Conservation (phyloP, 2,329 filamentous ascomycete species). For the Ophiostoma perfectum region DNA sequence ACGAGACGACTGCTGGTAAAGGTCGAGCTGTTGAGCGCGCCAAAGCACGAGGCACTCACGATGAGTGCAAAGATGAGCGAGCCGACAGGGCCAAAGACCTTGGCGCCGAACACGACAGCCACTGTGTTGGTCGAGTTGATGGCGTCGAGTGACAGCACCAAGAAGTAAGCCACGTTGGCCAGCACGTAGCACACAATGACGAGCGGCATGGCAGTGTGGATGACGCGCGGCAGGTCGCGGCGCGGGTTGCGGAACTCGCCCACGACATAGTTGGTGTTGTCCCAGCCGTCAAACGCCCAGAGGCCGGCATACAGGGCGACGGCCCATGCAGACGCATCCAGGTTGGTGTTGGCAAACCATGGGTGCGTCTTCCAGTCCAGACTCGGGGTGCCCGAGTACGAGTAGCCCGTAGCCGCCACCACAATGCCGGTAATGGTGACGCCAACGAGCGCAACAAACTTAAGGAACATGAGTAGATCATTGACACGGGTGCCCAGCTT, state of each 20-base stretch:
- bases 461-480: constrained; percentile 93
- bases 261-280: constrained; percentile 97
- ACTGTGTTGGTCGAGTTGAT: constrained; percentile 90
- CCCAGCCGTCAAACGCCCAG: constrained; percentile 99
- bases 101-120: constrained; percentile 85
- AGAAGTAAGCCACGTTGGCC: constrained; percentile 88
- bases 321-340: constrained; percentile 78
- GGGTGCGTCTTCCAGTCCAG: constrained; percentile 78
- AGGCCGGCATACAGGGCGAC: constrained; percentile 91
- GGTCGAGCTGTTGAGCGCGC: constrained; percentile 86
- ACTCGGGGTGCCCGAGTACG: constrained; percentile 66
- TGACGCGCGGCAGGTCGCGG: constrained; percentile 85
- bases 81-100: constrained; percentile 82
- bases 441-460: constrained; percentile 82
- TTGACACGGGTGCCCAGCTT: constrained; percentile 80
- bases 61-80: constrained; percentile 80
- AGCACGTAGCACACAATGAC: constrained; percentile 88
- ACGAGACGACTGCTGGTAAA: constrained; percentile 90
- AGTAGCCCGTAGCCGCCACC: constrained; percentile 79
- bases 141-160: constrained; percentile 74
- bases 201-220: constrained; percentile 92
- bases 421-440: constrained; percentile 85
- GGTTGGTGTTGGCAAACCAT: constrained; percentile 85
- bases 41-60: constrained; percentile 87
- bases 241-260: constrained; percentile 91